Evolutionary conservation across 306 rosid species (phyloP), one percentile per base, ranked within the genome.

Genomic region (cucumber (Cucumis sativus)): DNA sequence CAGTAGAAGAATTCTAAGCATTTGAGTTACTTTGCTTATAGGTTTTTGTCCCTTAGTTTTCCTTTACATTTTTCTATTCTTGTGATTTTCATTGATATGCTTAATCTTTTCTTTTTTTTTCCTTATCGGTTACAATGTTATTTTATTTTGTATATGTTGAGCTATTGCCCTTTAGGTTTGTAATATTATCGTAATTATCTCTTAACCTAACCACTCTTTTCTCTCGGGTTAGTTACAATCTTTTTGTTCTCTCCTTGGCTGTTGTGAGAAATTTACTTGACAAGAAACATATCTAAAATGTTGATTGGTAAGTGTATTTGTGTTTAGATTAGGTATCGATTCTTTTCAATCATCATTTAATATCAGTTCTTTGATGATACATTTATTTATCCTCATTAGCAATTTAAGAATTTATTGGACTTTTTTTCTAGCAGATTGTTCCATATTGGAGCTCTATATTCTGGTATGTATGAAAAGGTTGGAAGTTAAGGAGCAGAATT

Each of bases 401-500:
- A 11, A 43, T 11, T 68, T 43, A 49, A 16, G 45, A 52, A 33
- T 56, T 74, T 54, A 28, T 9, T 18, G 47, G 30, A 51, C 21
- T 28, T 59, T 43, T 3, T 45, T 23, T 61, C 77, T 81, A 74
- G 60, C 96, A 95, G 98, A 87, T 88, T 90, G 96, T 82, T 92
- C 93, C 76, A 70, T 89, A 72, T 83, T 95, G 85, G 98, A 95
- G 89, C 93, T 95, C 74, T 83, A 92, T 76, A 84, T 95, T 77
- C 78, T 95, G 91, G 96, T 90, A 61, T 90, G 98, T 89, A 88
- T 92, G 97, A 92, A 84, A 89, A 90, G 96, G 82, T 83, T 90
- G 95, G 97, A 92, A 76, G 84, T 83, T 54, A 92, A 90, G 86
- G 98, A 92, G 83, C 85, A 95, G 68, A 92, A 79, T 78, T 82